A percentile compares a stretch with the other conserved stretches of the same genome.
Conservation (phyloP, 805 yeast species). For the Candida namnaoensis region DNA sequence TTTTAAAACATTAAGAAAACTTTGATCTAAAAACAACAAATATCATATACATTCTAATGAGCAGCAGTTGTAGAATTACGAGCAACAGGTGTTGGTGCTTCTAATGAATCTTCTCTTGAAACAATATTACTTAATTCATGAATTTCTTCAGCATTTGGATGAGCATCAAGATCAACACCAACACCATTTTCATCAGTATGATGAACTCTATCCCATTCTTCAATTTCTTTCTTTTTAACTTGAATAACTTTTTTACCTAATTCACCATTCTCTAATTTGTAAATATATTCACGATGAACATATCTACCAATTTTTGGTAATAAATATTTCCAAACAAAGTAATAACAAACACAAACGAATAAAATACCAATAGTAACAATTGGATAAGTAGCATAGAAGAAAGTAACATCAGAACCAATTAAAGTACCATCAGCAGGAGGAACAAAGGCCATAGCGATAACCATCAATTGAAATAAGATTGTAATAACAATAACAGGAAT, state of each 20-base stretch:
- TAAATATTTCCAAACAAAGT: constrained; percentile 50
- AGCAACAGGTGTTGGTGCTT: no score
- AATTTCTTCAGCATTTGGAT: no score
- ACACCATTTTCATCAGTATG: constrained; percentile 19
- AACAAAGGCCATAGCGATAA: constrained; percentile 65
- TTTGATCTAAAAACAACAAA: no score
- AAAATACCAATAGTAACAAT: constrained; percentile 67
- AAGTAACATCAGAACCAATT: constrained; percentile 48
- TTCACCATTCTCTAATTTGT: constrained; percentile 53
- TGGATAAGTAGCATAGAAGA: constrained; percentile 70
- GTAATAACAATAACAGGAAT: constrained; percentile 52
- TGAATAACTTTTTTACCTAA: constrained; percentile 49
- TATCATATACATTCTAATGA: no score
- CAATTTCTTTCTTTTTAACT: constrained; percentile 15
- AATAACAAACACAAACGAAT: constrained; percentile 51
- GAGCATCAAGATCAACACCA: neutral
- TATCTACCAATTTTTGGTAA: constrained; percentile 48
- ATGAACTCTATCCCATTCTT: constrained; percentile 7
- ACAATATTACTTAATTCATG: no score
- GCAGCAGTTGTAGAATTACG: no score
- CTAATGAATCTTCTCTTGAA: no score
- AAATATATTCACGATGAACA: constrained; percentile 37
- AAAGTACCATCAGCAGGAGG: constrained; percentile 48
- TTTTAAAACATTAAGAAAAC: no score
- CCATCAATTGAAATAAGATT: constrained; percentile 50